Evolutionary conservation across 305 asterid genomes (phyloP).

Genomic region (Fraxinus platypoda): DNA sequence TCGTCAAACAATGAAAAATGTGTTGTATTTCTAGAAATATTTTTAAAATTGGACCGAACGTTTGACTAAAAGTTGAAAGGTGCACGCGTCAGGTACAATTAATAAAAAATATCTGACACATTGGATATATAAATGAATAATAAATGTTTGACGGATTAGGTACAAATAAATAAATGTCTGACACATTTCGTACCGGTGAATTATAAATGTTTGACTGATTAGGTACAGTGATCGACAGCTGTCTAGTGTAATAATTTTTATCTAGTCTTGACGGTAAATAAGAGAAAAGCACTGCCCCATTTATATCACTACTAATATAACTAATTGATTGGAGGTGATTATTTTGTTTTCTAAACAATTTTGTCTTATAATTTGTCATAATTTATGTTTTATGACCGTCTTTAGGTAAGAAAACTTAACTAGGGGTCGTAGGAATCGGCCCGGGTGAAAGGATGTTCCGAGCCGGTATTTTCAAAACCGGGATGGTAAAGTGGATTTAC

Average conservation of each 20-base stretch:
- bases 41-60: too few species aligned
- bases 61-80: neutral
- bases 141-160: neutral
- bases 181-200: neutral
- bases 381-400: neutral
- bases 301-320: neutral
- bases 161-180: neutral
- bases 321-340: neutral
- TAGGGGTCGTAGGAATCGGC: neutral
- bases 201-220: neutral
- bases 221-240: neutral
- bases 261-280: neutral
- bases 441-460: neutral
- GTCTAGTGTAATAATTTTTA: neutral
- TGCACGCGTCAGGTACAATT: neutral
- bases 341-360: neutral
- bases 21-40: neutral
- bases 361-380: neutral
- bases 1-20: neutral
- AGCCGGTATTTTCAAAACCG: neutral
- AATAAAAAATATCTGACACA: neutral
- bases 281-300: neutral
- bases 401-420: neutral
- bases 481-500: neutral
- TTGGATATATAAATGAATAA: neutral